These are phyloP conservation scores for Xylaria sp. DNA, from an alignment of 2,329 filamentous ascomycete species.

Conservation along the genomic window DNA sequence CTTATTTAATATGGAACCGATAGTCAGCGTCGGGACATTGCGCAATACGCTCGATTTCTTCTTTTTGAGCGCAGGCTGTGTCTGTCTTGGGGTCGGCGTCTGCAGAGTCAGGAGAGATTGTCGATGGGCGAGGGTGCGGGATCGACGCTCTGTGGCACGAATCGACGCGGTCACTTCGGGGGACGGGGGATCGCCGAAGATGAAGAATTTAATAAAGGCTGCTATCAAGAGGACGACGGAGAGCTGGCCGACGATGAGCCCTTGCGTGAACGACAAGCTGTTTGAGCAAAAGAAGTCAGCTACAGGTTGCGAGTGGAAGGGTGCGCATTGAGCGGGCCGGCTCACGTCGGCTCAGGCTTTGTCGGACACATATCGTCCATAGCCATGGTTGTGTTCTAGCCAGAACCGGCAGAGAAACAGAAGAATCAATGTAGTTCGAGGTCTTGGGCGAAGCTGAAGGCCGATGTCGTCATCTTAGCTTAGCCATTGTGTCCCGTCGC, in stretches of 20 bases:
- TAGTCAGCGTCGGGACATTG: slow-evolving; percentile 77
- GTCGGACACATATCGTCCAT: slow-evolving; percentile 42
- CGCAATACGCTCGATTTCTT: slow-evolving; percentile 76
- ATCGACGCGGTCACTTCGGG: slow-evolving; percentile 79
- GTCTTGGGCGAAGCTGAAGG: too few species aligned
- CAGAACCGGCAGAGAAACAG: too few species aligned
- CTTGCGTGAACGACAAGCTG: slow-evolving; percentile 90
- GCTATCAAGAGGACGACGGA: slow-evolving; percentile 90
- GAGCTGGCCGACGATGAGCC: slow-evolving; percentile 89
- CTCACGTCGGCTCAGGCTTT: slow-evolving; percentile 43
- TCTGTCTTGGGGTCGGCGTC: slow-evolving; percentile 46
- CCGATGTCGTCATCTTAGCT: slow-evolving; percentile 15
- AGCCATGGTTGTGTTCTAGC: slow-evolving; percentile 30
- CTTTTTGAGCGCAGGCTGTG: slow-evolving; percentile 57
- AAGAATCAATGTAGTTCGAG: too few species aligned
- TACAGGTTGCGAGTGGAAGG: slow-evolving; percentile 12
- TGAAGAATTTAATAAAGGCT: slow-evolving; percentile 99
- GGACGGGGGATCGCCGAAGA: slow-evolving; percentile 91
- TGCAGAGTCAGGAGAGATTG: slow-evolving; percentile 71
- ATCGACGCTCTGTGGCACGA: slow-evolving; percentile 75
- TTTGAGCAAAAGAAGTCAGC: slow-evolving; percentile 25
- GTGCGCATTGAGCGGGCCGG: slow-evolving; percentile 14
- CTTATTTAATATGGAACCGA: slow-evolving; percentile 92
- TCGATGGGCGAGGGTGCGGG: slow-evolving; percentile 76
- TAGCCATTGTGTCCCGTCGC: slow-evolving; percentile 5